Percentiles rank a stretch among this genome's conserved stretches.
Conservation (phyloP, 345 rosid genomes). For the Aethionema arabicum region DNA sequence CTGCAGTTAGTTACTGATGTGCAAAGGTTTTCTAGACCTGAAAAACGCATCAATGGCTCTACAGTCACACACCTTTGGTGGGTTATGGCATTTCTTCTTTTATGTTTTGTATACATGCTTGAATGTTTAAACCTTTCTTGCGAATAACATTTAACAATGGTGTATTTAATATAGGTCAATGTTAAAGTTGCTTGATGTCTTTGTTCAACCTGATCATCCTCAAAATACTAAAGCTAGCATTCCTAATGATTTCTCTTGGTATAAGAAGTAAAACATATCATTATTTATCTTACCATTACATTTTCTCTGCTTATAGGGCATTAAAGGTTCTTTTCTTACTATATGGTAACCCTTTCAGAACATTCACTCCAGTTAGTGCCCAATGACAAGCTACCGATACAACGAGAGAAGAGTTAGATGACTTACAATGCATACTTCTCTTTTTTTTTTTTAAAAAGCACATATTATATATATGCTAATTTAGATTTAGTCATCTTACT, state of each 20-base stretch:
- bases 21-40: slow-evolving; percentile 99
- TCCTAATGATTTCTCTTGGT: slow-evolving; percentile 99
- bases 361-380: slow-evolving; percentile 95
- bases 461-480: too few relatives aligned
- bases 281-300: slow-evolving; percentile 4
- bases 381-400: slow-evolving; percentile 99
- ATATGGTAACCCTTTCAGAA: slow-evolving; percentile 47
- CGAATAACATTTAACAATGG: slow-evolving; percentile 17
- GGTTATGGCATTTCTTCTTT: slow-evolving; percentile 22
- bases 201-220: slow-evolving; percentile 98
- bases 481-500: too few relatives aligned
- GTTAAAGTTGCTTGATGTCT: slow-evolving; percentile 91
- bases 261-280: slow-evolving; percentile 63
- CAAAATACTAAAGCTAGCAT: slow-evolving; percentile 99
- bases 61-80: slow-evolving; percentile 93
- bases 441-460: too few relatives aligned
- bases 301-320: slow-evolving; percentile 2
- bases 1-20: slow-evolving; percentile 96
- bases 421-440: too few relatives aligned
- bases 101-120: not conserved
- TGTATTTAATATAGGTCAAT: slow-evolving; percentile 64
- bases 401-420: slow-evolving; percentile 97
- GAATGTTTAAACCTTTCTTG: slow-evolving; percentile 2
- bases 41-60: slow-evolving; percentile 94
- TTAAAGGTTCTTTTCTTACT: slow-evolving; percentile 16